Evolutionary conservation across 345 rosid genomes (phyloP).

Genomic region (Tarenaya hassleriana): DNA sequence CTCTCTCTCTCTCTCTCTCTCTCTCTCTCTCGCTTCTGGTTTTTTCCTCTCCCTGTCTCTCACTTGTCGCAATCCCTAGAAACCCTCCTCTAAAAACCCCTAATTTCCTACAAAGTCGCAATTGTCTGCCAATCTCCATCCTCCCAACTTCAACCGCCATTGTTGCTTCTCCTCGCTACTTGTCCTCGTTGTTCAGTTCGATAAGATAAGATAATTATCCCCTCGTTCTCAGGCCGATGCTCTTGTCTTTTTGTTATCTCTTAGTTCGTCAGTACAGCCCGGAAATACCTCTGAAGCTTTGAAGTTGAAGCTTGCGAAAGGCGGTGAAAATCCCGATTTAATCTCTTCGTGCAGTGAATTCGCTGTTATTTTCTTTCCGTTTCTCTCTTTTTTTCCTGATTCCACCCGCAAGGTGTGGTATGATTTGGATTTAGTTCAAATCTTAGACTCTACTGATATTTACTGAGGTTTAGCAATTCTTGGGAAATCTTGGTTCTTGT

Average conservation of each 20-base stretch:
- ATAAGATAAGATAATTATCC: constrained; percentile 35
- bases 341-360: constrained; percentile 1
- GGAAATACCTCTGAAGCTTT: not conserved
- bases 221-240: constrained; percentile 41
- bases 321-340: constrained; percentile 44
- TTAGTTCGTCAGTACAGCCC: constrained; percentile 25
- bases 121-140: constrained; percentile 21
- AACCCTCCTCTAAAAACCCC: constrained; percentile 26
- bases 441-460: no score
- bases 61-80: constrained; percentile 29
- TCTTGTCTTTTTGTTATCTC: constrained; percentile 46
- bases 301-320: constrained; percentile 40
- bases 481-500: constrained; percentile 20
- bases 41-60: constrained; percentile 37
- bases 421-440: not conserved
- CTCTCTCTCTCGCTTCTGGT: constrained; percentile 33
- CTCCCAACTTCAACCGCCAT: constrained; percentile 28
- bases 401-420: constrained; percentile 12
- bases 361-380: constrained; percentile 21
- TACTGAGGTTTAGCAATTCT: constrained; percentile 12
- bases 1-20: constrained; percentile 22
- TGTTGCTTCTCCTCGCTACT: constrained; percentile 22
- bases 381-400: constrained; percentile 30
- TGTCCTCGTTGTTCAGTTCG: constrained; percentile 22
- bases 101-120: constrained; percentile 26